A percentile compares a stretch with the other conserved stretches of the same genome.
phyloP scores from a whole-genome alignment of 225 moss, liverwort and hornwort species.

The Bryoerythrophyllum caledonicum region DNA sequence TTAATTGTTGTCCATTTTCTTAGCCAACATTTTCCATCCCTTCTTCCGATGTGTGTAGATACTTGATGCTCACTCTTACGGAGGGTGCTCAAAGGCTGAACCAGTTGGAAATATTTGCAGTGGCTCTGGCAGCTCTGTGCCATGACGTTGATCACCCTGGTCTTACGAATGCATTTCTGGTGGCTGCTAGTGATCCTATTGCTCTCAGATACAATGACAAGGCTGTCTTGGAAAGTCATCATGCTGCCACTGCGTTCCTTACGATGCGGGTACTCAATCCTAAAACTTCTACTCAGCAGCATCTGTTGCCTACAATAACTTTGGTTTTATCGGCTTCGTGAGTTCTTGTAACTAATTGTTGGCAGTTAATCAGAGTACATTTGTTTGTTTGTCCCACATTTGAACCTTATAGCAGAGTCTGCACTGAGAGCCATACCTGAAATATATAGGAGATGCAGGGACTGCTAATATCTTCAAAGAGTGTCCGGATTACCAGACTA shows the following conservation, averaged over 20 bases:
- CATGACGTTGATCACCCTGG: slow-evolving; percentile 98
- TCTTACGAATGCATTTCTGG: slow-evolving; percentile 87
- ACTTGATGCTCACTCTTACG: slow-evolving; percentile 75
- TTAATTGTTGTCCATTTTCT: background rate
- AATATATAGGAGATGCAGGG: background rate
- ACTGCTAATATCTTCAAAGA: background rate
- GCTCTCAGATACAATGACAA: slow-evolving; percentile 92
- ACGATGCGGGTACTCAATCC: slow-evolving; percentile 68
- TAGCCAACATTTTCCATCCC: background rate
- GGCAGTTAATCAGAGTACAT: background rate
- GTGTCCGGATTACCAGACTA: background rate
- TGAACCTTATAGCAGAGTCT: background rate
- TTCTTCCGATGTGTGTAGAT: slow-evolving; percentile 40
- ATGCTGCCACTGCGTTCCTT: slow-evolving; percentile 84
- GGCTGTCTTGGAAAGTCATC: slow-evolving; percentile 90
- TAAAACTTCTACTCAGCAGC: background rate
- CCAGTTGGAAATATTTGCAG: slow-evolving; percentile 76
- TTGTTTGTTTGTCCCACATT: background rate
- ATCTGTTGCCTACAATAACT: slow-evolving; percentile 16
- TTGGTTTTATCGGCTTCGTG: slow-evolving; percentile 9
- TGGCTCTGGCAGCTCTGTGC: slow-evolving; percentile 76
- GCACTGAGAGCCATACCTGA: background rate
- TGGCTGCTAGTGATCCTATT: slow-evolving; percentile 80
- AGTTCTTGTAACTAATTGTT: background rate
- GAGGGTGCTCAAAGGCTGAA: slow-evolving; percentile 71